Conservation (phyloP, 768 basidiomycete genomes). For the Lentinula aciculospora region DNA sequence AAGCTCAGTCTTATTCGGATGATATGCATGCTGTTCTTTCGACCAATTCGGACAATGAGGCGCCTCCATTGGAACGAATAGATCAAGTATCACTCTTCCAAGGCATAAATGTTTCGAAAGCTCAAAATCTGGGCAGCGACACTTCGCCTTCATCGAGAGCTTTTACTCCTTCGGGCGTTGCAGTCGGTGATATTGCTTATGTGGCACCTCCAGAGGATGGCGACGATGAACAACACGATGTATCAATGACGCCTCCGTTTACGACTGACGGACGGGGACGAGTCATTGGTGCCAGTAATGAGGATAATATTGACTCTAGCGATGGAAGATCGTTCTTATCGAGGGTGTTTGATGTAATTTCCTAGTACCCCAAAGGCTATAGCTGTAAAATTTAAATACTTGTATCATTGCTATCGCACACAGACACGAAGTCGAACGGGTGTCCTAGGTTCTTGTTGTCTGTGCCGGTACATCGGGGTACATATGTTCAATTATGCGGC, state of each 20-base stretch:
- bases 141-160: neutral
- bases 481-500: neutral
- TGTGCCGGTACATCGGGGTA: neutral
- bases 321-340: neutral
- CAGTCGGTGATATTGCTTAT: neutral
- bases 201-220: neutral
- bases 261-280: conserved; percentile 62
- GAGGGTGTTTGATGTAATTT: conserved; percentile 6
- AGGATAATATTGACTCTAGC: neutral
- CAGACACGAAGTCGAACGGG: too few species aligned
- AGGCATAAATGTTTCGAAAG: neutral
- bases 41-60: neutral
- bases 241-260: conserved; percentile 37
- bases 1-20: neutral
- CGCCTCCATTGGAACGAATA: neutral
- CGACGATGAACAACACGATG: conserved; percentile 2
- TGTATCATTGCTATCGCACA: neutral
- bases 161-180: neutral
- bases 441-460: too few species aligned
- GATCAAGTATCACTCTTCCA: neutral
- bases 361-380: neutral
- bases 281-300: conserved; percentile 29
- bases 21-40: neutral
- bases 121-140: neutral
- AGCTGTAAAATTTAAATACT: neutral